Evolutionary conservation across 1,284 basidiomycete genomes (phyloP), one percentile per base, ranked within the genome.

Genomic region (Vanrija pseudolonga): DNA sequence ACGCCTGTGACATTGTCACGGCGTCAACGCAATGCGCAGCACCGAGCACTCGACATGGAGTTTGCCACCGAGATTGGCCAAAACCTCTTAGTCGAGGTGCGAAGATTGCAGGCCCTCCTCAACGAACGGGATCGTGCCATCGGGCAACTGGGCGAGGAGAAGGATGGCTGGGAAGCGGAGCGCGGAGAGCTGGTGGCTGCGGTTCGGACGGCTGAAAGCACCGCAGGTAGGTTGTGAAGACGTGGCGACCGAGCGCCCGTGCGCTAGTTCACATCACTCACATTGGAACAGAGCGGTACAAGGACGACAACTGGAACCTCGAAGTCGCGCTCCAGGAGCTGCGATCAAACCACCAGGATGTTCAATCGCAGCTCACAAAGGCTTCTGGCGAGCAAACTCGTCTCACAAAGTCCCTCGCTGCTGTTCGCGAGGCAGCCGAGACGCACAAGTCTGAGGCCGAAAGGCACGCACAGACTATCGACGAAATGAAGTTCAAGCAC

Each of bases 301-400:
- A 93, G 78, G 92, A 97, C 76, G 92, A 95, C 78, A 97, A 96
- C 74, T 98, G 95, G 95, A 94, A 97, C 71, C 86, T 98, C 60
- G 93, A 98, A 78, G 90, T 97, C 45, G 84, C 84, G 20, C 81
- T 93, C 26, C 94, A 98, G 73, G 92, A 97, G 60, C 81, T 95
- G 22, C 85, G 87, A 40, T 78, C 84, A 0, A 84, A 89, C 63
- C 80, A 89, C 39, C 71, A 81, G 39, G 85, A 89, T 49, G 81
- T 85, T 1, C 86, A 89, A 59, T 76, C 83, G 8, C 80, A 84
- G 22, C 77, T 83, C 12, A 82, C 83, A 61, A 87, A 89, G 53
- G 80, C 89, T 17, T 90, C 95, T 67, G 78, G 83, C 39, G 95
- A 98, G 65, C 85, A 88, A 60, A 87, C 89, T 66, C 85, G 89